These are phyloP conservation scores for Colletotrichum zoysiae DNA, from an alignment of 2,329 filamentous ascomycete species.

Conservation along the genomic window DNA sequence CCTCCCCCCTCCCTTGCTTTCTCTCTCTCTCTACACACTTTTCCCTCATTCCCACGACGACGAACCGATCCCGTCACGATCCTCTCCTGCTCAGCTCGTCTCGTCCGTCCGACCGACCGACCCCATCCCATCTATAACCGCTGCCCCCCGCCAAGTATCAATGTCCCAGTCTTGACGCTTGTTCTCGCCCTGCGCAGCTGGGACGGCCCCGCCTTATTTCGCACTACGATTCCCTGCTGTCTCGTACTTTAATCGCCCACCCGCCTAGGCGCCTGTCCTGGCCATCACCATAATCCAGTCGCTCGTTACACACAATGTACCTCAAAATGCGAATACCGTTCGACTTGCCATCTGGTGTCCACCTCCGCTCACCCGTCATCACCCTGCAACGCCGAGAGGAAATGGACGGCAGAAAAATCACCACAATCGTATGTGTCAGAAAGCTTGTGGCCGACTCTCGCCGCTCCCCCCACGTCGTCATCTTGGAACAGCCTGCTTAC, in stretches of 20 bases:
- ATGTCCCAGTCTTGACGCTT: conserved; percentile 37
- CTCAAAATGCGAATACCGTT: conserved; percentile 36
- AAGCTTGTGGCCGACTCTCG: neutral
- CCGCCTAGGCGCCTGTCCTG: conserved; percentile 29
- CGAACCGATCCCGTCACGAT: neutral
- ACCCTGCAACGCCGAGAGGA: conserved; percentile 21
- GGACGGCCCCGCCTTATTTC: conserved; percentile 37
- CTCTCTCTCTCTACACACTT: neutral
- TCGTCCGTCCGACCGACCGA: neutral
- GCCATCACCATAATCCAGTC: conserved; percentile 16
- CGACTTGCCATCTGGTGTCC: neutral
- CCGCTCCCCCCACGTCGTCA: neutral
- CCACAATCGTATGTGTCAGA: conserved; percentile 37
- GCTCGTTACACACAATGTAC: conserved; percentile 38
- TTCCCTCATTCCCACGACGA: neutral
- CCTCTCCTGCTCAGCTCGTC: neutral
- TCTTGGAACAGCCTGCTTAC: conserved; percentile 16
- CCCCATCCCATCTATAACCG: neutral
- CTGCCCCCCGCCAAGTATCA: conserved; percentile 18
- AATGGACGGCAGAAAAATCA: conserved; percentile 31
- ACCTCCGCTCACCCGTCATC: neutral
- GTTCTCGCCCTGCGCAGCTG: conserved; percentile 35
- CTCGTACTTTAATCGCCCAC: conserved; percentile 23
- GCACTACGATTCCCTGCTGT: conserved; percentile 20
- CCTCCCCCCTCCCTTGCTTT: neutral